phyloP scores from a whole-genome alignment of 1,139 yeast species.

The Suhomyces taliae region DNA sequence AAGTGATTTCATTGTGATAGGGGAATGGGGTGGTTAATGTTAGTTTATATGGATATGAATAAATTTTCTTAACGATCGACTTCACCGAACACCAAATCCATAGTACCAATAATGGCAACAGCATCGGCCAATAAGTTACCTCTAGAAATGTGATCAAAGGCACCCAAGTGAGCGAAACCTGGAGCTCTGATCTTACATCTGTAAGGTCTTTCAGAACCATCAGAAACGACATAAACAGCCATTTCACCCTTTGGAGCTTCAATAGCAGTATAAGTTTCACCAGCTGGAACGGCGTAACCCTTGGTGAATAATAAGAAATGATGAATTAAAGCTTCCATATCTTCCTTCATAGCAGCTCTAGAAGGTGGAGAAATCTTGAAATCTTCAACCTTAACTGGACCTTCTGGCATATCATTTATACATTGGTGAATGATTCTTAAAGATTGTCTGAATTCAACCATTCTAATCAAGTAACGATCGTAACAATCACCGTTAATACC shows the following conservation, averaged over 20 bases:
- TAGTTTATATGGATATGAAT: too few species aligned
- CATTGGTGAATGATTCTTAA: conserved; percentile 88
- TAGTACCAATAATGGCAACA: conserved; percentile 91
- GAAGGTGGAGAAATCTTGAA: conserved; percentile 85
- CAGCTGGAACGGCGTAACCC: conserved; percentile 87
- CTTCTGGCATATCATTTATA: conserved; percentile 88
- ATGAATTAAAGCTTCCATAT: conserved; percentile 90
- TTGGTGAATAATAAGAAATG: conserved; percentile 85
- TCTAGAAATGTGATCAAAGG: conserved; percentile 81
- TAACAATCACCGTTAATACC: conserved; percentile 90
- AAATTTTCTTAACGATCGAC: conserved; percentile 65
- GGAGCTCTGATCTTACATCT: conserved; percentile 93
- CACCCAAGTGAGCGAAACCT: conserved; percentile 88
- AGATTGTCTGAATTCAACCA: conserved; percentile 92
- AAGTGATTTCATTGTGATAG: background rate
- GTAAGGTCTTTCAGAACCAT: conserved; percentile 88
- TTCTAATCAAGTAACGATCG: conserved; percentile 83
- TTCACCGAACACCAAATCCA: conserved; percentile 94
- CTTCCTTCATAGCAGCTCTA: conserved; percentile 80
- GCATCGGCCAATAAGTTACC: conserved; percentile 91
- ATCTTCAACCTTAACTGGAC: conserved; percentile 90
- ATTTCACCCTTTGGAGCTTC: conserved; percentile 97
- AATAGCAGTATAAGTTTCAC: conserved; percentile 88
- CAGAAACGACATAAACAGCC: conserved; percentile 88
- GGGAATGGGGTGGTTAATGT: background rate